Conservation (phyloP, 805 yeast species). For the Starmerella riodocensis region DNA sequence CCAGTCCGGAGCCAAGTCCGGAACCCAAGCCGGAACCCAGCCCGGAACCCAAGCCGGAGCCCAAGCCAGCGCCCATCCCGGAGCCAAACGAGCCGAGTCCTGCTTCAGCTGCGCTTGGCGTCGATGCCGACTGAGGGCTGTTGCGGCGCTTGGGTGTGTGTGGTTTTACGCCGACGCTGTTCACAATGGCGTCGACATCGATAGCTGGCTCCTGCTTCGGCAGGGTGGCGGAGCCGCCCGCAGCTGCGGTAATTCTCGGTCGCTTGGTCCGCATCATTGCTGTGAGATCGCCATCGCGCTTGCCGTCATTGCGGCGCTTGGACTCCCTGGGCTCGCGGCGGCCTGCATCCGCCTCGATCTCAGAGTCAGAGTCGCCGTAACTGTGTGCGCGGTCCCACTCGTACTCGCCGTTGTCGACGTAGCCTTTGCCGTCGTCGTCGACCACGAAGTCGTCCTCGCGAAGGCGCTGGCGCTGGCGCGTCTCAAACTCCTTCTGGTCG, state of each 20-base stretch:
- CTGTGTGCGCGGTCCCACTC: slow-evolving; percentile 52
- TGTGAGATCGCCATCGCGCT: slow-evolving; percentile 25
- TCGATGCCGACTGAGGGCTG: too few species aligned
- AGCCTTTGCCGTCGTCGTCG: slow-evolving; percentile 87
- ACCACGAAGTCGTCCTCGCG: slow-evolving; percentile 87
- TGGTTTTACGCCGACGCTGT: slow-evolving; percentile 4
- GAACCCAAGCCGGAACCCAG: slow-evolving; percentile 2
- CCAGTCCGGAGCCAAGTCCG: slow-evolving; percentile 4
- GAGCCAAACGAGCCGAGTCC: too few species aligned
- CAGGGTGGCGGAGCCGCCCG: not conserved
- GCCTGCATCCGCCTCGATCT: slow-evolving; percentile 22
- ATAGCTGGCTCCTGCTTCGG: not conserved
- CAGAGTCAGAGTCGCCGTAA: slow-evolving; percentile 29
- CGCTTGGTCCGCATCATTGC: slow-evolving; percentile 26
- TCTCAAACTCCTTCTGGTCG: slow-evolving; percentile 65
- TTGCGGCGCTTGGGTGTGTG: too few species aligned
- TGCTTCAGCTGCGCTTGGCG: too few species aligned
- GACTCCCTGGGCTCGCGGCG: slow-evolving; percentile 27
- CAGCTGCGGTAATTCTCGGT: slow-evolving; percentile 1
- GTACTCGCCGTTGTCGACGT: slow-evolving; percentile 84
- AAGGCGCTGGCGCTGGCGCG: slow-evolving; percentile 64
- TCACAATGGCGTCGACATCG: slow-evolving; percentile 10
- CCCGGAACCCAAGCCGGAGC: slow-evolving; percentile 5
- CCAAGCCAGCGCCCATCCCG: slow-evolving; percentile 1
- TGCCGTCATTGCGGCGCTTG: slow-evolving; percentile 22